Base-by-base conservation (phyloP, 2,329 filamentous ascomycete genomes). In the Gaeumannomyces sp. region DNA sequence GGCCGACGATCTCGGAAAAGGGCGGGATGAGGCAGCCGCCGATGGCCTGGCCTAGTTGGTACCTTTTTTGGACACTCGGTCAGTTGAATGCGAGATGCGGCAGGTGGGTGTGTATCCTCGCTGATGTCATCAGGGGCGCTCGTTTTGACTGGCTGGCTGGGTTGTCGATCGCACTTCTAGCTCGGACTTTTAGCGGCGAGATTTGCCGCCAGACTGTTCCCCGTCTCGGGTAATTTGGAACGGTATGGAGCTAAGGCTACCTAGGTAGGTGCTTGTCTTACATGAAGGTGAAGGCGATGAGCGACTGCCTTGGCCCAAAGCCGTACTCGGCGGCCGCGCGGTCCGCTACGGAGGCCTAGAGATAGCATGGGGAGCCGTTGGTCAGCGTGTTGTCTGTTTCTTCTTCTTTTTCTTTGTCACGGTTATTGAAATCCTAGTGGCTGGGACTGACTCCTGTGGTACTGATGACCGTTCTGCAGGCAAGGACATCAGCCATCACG, bases 1-100 rank as follows among this genome's bases (percentile, higher is more conserved):
- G 71, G 0, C 77, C 77, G 59, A 76, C 77, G 2, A 71, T 67
- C 67, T 79, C 76, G 1, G 75, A 74, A 28, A 76, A 70, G 3
- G 77, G 75, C 13, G 76, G 76, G 62, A 78, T 75, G 7, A 78
- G 53, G 7, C 77, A 70, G 1, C 75, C 76, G 6, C 76, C 76
- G 13, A 78, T 28, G 6, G 73, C 76, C 68, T 79, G 75, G 13
- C 74, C 75, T 3, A 76, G 69, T 59, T 74, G 71, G 64, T 77
- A 77, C 67, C 71, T 13, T 53, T 11, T 50, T 50, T 45, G 6
- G 22, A 22, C 45, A 11, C 22, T 2, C 22, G 19, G 22, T 53
- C 45, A 53, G 45, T n/a, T 2, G 11, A 45, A 2, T 45, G 13
- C 13, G 38, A 45, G n/a, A n/a, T n/a, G n/a, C 19, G 8, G 38